Percentiles rank a stretch among this genome's conserved stretches.
Evolutionary conservation across 192 early-diverging fungal species (phyloP).

Genomic region (Lobosporangium transversale): DNA sequence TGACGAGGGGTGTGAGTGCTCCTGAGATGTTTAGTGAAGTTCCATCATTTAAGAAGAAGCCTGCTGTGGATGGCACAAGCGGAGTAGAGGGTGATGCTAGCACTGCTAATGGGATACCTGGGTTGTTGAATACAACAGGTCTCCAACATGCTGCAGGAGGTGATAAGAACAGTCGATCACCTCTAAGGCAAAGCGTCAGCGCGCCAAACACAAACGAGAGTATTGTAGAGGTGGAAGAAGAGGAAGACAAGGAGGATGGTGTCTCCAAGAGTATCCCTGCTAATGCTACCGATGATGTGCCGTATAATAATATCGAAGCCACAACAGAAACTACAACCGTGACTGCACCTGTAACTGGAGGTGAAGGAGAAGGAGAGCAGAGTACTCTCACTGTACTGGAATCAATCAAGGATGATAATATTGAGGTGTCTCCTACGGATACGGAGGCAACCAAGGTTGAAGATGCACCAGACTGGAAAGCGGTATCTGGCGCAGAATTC

Average conservation of each 20-base stretch:
- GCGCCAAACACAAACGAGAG: background rate
- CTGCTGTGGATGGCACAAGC: conserved; percentile 7
- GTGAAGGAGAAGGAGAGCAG: too few relatives aligned
- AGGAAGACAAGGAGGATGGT: conserved; percentile 13
- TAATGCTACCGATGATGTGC: background rate
- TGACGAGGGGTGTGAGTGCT: conserved; percentile 44
- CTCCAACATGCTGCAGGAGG: conserved; percentile 33
- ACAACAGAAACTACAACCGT: too few relatives aligned
- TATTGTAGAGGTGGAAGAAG: conserved; percentile 3
- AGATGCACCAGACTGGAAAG: conserved; percentile 25
- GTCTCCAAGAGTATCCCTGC: background rate
- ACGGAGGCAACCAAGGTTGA: background rate
- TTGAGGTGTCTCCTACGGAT: background rate
- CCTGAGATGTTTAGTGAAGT: conserved; percentile 50
- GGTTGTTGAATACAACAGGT: conserved; percentile 34
- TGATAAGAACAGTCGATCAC: conserved; percentile 38
- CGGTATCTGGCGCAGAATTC: conserved; percentile 32
- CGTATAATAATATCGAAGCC: too few relatives aligned
- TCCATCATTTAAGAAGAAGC: conserved; percentile 36
- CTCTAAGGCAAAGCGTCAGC: conserved; percentile 26
- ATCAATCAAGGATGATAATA: background rate
- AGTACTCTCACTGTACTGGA: background rate
- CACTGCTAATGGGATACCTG: conserved; percentile 7
- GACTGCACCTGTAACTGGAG: too few relatives aligned
- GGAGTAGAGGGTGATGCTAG: conserved; percentile 7